phyloP scores from a whole-genome alignment of 345 rosid species.

The Carallia brachiata region DNA sequence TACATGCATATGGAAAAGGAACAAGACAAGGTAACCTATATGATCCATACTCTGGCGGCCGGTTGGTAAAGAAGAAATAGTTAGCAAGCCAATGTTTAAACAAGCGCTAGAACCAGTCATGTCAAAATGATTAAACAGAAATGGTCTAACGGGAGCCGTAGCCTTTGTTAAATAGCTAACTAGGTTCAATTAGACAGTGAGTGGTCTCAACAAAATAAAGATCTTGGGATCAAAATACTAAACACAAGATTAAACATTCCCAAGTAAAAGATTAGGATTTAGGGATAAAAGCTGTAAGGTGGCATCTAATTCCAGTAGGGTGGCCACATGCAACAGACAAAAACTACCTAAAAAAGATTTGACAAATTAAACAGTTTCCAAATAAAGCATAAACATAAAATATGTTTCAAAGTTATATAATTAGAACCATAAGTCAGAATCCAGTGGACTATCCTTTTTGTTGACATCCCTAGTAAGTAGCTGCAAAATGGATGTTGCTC shows the following conservation, averaged over 20 bases:
- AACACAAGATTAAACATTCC: neutral
- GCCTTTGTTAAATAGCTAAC: neutral
- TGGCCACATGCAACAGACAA: too few species aligned
- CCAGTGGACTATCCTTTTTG: neutral
- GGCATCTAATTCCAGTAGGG: too few species aligned
- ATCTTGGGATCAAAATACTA: neutral
- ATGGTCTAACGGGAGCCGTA: neutral
- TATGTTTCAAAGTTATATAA: too few species aligned
- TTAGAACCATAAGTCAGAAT: too few species aligned
- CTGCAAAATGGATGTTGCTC: neutral
- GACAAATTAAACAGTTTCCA: too few species aligned
- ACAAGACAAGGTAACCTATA: neutral
- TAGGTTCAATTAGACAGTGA: neutral
- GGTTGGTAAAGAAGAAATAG: neutral
- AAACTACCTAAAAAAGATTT: too few species aligned
- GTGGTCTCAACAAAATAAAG: too few species aligned
- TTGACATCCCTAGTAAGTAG: neutral
- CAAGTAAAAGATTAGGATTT: too few species aligned
- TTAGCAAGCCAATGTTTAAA: neutral
- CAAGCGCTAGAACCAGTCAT: neutral
- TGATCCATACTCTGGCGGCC: neutral
- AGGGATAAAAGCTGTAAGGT: too few species aligned
- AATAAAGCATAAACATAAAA: too few species aligned
- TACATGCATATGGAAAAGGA: conserved; percentile 14
- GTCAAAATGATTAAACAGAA: neutral